Evolutionary conservation across 768 basidiomycete species (phyloP).

Genomic region (Grammothele lineata): DNA sequence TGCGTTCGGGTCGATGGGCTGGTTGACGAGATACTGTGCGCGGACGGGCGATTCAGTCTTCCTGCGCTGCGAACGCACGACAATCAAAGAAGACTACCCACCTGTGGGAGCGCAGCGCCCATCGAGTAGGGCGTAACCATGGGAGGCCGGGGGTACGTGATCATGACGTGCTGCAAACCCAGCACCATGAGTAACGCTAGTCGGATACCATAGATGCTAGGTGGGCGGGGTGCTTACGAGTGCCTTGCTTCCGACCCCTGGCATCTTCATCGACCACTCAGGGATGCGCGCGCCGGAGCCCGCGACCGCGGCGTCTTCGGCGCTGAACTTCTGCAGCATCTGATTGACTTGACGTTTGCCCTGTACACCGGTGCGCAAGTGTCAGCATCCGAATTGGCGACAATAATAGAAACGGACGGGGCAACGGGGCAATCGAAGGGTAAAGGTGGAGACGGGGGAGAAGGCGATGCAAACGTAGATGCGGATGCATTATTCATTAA

Average conservation of each 20-base stretch:
- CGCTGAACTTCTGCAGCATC: conserved; percentile 38
- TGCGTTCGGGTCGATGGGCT: conserved; percentile 28
- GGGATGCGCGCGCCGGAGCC: conserved; percentile 26
- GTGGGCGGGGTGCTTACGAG: conserved; percentile 27
- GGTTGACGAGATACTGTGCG: conserved; percentile 35
- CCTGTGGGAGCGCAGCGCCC: conserved; percentile 40
- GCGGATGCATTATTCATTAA: no score
- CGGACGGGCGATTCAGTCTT: no score
- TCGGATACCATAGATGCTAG: background rate
- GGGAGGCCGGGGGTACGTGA: conserved; percentile 33
- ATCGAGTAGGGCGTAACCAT: conserved; percentile 37
- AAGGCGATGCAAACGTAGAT: no score
- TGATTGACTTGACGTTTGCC: conserved; percentile 37
- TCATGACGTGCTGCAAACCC: conserved; percentile 31
- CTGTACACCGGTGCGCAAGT: conserved; percentile 21
- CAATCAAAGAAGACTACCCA: conserved; percentile 25
- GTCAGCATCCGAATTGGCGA: background rate
- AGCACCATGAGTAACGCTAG: background rate
- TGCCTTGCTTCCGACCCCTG: conserved; percentile 34
- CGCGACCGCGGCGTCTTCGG: conserved; percentile 31
- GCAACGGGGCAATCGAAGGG: no score
- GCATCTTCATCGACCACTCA: conserved; percentile 38
- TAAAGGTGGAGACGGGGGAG: no score
- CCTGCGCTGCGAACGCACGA: background rate
- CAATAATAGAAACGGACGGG: no score